Percentiles rank a stretch among this genome's conserved stretches.
Evolutionary conservation across 306 rosid species (phyloP).

Genomic region (Sicyos baderoa): DNA sequence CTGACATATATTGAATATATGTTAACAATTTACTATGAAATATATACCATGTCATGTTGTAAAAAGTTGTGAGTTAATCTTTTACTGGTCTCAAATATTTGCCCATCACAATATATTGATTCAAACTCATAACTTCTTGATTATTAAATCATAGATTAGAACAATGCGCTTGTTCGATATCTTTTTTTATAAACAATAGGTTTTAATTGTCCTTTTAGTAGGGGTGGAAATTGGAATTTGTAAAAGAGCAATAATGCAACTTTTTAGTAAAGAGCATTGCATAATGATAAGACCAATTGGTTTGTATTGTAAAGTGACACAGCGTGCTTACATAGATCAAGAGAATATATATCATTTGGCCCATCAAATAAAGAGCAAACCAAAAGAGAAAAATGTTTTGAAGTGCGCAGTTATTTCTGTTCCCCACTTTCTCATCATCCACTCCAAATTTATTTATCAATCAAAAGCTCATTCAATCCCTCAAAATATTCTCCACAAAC

Average conservation of each 20-base stretch:
- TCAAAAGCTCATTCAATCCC: not conserved
- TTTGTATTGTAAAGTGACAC: not conserved
- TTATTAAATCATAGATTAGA: too few species aligned
- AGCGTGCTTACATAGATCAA: constrained; percentile 16
- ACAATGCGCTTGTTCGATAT: too few species aligned
- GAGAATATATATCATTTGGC: constrained; percentile 23
- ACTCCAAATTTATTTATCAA: not conserved
- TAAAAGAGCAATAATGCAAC: constrained; percentile 1
- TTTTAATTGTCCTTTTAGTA: too few species aligned
- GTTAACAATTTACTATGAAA: too few species aligned
- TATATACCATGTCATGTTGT: too few species aligned
- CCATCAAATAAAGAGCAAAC: constrained; percentile 24
- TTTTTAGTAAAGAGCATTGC: not conserved
- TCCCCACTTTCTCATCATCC: constrained; percentile 17
- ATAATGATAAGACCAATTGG: constrained; percentile 5
- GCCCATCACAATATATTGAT: too few species aligned
- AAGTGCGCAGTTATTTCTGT: constrained; percentile 11
- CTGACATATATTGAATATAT: too few species aligned
- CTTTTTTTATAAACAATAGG: too few species aligned
- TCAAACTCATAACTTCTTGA: too few species aligned
- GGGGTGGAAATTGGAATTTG: constrained; percentile 10
- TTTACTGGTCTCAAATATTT: too few species aligned
- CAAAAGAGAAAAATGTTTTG: not conserved
- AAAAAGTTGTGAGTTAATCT: too few species aligned
- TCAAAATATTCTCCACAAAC: constrained; percentile 4